phyloP scores from a whole-genome alignment of 2,329 filamentous ascomycete species.

The Trichophyton simii region DNA sequence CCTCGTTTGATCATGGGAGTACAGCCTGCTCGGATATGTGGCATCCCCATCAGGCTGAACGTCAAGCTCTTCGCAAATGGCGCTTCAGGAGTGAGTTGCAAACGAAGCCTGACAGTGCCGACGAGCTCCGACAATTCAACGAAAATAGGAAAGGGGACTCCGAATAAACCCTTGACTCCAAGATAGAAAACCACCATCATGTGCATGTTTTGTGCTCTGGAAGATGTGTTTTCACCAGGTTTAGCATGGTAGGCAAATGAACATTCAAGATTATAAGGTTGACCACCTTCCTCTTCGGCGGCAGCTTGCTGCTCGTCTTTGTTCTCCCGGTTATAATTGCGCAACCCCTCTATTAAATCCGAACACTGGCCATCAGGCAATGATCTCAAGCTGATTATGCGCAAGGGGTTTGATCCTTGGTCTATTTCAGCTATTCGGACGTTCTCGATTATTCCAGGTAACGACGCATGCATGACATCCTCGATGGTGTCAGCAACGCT shows the following conservation, averaged over 20 bases:
- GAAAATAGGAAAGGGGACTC: constrained; percentile 74
- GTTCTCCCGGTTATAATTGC: constrained; percentile 61
- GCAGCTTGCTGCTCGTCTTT: constrained; percentile 81
- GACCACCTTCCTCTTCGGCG: constrained; percentile 78
- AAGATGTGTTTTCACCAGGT: constrained; percentile 55
- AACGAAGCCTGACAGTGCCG: constrained; percentile 67
- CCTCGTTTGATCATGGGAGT: constrained; percentile 85
- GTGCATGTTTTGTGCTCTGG: constrained; percentile 88
- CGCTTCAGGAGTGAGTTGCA: constrained; percentile 78
- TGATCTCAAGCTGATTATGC: constrained; percentile 75
- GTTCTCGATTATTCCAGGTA: constrained; percentile 82
- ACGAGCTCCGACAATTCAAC: constrained; percentile 87
- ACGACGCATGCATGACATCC: constrained; percentile 93
- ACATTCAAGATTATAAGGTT: constrained; percentile 85
- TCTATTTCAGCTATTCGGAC: constrained; percentile 91
- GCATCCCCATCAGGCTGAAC: constrained; percentile 86
- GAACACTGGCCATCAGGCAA: constrained; percentile 70
- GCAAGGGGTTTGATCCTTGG: constrained; percentile 80
- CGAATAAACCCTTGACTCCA: constrained; percentile 77
- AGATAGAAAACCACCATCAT: constrained; percentile 94
- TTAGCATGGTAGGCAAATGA: constrained; percentile 84
- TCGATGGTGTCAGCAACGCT: constrained; percentile 82
- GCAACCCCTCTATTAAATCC: constrained; percentile 69
- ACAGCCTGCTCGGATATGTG: constrained; percentile 79
- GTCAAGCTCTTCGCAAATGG: constrained; percentile 87